phyloP scores from a whole-genome alignment of 2,329 filamentous ascomycete species.

The Drechslerella dactyloides region DNA sequence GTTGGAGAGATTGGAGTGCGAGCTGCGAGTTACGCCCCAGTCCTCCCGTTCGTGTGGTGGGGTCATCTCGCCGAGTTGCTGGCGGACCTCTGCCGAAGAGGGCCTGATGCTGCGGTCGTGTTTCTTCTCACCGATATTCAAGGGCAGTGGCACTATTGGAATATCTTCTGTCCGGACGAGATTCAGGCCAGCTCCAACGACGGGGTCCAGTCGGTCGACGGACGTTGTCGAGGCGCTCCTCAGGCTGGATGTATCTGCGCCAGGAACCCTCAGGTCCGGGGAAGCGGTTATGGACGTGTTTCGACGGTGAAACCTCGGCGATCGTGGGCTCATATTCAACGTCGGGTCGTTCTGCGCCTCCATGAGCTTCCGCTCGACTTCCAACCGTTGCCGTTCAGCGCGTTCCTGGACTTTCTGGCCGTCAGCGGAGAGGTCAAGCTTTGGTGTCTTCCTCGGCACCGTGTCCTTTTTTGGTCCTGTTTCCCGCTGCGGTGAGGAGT shows the following conservation, averaged over 20 bases:
- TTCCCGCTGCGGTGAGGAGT: slow-evolving; percentile 25
- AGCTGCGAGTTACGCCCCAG: slow-evolving; percentile 38
- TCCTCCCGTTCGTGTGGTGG: slow-evolving; percentile 49
- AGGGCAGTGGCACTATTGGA: slow-evolving; percentile 3
- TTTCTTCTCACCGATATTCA: slow-evolving; percentile 25
- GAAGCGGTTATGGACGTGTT: slow-evolving; percentile 41
- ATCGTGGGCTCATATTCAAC: slow-evolving; percentile 24
- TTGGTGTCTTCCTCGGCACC: slow-evolving; percentile 29
- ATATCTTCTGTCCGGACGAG: slow-evolving; percentile 28
- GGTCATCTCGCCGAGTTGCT: slow-evolving; percentile 46
- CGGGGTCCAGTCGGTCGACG: slow-evolving; percentile 36
- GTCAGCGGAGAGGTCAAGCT: slow-evolving; percentile 31
- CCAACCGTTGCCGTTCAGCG: slow-evolving; percentile 42
- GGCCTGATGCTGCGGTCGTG: slow-evolving; percentile 15
- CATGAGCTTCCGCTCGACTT: slow-evolving; percentile 43
- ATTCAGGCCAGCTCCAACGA: slow-evolving; percentile 22
- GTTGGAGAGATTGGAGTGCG: slow-evolving; percentile 20
- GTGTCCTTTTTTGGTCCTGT: slow-evolving; percentile 22
- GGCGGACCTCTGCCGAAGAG: slow-evolving; percentile 45
- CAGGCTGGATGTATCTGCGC: slow-evolving; percentile 30
- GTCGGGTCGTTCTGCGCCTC: slow-evolving; percentile 39
- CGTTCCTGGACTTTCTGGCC: slow-evolving; percentile 40
- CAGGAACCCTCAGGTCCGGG: slow-evolving; percentile 30
- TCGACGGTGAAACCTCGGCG: slow-evolving; percentile 37
- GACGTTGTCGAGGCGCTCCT: slow-evolving; percentile 41